phyloP scores from a whole-genome alignment of 2,329 filamentous ascomycete species.

The Monosporascus sp. region DNA sequence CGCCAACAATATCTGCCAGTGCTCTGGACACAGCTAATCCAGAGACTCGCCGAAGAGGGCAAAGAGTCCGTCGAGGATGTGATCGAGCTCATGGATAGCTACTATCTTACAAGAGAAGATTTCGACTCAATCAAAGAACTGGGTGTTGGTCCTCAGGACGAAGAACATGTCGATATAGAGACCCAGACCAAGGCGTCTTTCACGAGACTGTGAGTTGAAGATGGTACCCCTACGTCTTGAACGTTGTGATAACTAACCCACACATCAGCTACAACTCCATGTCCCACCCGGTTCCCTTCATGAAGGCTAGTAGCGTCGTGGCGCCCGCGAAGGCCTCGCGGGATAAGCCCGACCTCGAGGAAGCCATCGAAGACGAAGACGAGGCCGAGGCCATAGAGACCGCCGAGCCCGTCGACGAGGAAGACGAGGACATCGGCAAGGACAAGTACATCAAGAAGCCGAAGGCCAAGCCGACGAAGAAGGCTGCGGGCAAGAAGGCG shows the following conservation, averaged over 20 bases:
- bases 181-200: conserved; percentile 83
- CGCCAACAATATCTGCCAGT: conserved; percentile 90
- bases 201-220: conserved; percentile 68
- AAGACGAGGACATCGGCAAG: conserved; percentile 73
- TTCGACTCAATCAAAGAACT: conserved; percentile 91
- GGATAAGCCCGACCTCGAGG: conserved; percentile 88
- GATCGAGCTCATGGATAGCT: conserved; percentile 95
- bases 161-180: conserved; percentile 72
- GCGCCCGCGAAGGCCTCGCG: conserved; percentile 66
- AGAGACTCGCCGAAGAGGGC: conserved; percentile 69
- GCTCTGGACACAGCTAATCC: conserved; percentile 76
- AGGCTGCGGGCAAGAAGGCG: conserved; percentile 39
- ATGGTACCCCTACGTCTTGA: background rate
- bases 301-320: conserved; percentile 78
- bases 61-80: conserved; percentile 77
- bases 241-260: conserved; percentile 7
- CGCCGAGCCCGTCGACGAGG: conserved; percentile 62
- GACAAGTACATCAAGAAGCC: conserved; percentile 95
- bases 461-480: conserved; percentile 62
- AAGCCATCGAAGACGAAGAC: conserved; percentile 90
- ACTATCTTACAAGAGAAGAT: conserved; percentile 91
- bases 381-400: conserved; percentile 57
- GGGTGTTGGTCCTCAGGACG: conserved; percentile 77
- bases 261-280: conserved; percentile 70
- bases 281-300: conserved; percentile 88